Conservation (phyloP, 2,329 filamentous ascomycete genomes). For the Xylaria sp. region DNA sequence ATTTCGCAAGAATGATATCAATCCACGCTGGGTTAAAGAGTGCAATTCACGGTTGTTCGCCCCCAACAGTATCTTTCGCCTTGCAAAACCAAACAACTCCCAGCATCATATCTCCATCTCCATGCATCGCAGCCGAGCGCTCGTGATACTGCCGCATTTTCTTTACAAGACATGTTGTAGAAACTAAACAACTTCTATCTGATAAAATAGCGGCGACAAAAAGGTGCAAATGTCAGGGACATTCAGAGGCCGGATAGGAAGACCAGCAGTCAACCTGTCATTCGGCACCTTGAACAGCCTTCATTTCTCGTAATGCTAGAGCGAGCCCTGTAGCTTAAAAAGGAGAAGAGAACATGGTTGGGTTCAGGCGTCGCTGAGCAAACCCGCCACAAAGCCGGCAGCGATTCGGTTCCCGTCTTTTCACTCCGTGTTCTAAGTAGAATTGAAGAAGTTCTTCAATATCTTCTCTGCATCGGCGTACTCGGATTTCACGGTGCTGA, state of each 20-base stretch:
- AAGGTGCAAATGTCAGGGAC: conserved; percentile 31
- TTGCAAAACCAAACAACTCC: conserved; percentile 33
- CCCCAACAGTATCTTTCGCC: conserved; percentile 35
- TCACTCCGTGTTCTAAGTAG: conserved; percentile 37
- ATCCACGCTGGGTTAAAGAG: conserved; percentile 44
- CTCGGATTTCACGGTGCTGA: conserved; percentile 78
- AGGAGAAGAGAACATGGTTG: conserved; percentile 24
- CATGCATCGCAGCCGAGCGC: conserved; percentile 37
- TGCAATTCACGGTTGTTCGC: conserved; percentile 39
- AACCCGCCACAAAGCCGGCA: conserved; percentile 8
- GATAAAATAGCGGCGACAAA: conserved; percentile 39
- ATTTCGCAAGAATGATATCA: conserved; percentile 32
- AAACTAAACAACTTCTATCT: conserved; percentile 45
- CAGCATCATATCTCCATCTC: conserved; percentile 36
- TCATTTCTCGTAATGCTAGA: conserved; percentile 52
- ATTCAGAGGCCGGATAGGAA: conserved; percentile 40
- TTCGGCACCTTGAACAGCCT: conserved; percentile 46
- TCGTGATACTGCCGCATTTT: conserved; percentile 32
- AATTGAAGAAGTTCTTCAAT: conserved; percentile 75
- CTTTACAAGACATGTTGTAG: conserved; percentile 34
- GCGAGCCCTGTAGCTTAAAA: conserved; percentile 19
- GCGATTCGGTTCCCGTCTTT: conserved; percentile 20
- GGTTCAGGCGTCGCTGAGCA: conserved; percentile 31
- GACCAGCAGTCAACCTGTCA: conserved; percentile 37
- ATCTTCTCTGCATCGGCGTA: conserved; percentile 78